Base-by-base conservation (phyloP, 2,329 filamentous ascomycete genomes). In the Cryoendolithus antarcticus region DNA sequence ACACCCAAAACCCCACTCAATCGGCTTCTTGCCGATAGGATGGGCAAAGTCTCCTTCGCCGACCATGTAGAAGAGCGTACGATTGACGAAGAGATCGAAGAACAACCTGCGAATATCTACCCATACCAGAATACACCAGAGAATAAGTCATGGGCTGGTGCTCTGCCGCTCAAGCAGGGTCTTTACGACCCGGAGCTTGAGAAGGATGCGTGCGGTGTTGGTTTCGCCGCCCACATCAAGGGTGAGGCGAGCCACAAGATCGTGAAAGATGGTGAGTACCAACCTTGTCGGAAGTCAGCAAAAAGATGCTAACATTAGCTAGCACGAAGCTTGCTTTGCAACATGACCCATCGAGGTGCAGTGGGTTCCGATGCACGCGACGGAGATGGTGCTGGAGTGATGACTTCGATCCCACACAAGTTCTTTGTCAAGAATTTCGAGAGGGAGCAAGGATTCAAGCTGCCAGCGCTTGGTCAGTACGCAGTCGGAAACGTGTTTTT, bases 401-500 rank as follows among this genome's bases (percentile, higher is more conserved):
- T 98, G 91, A 96, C 89, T 51, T 95, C 88, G 44, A 94, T 98
- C 56, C 91, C 91, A 44, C 89, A 96, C 71, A 86, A 81, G 65
- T 96, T 98, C 71, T 96, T 98, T 63, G 72, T 94, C 61, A 98
- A 96, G 74, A 93, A 96, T 64, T 96, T 96, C 63, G 86, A 85
- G 63, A 82, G 81, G 53, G 86, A 95, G 67, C 82, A 86, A 59
- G 82, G 80, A 60, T 80, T 91, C 59, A 82, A 86, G 64, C 72
- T 98, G 48, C 91, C 91, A 45, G 80, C 82, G 47, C 71, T 80
- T 48, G 91, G 89, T 54, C 86, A 96, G 66, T 98, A 98, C 67
- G 91, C 91, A 44, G 88, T 88, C 55, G 89, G 89, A 55, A 98
- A 98, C 65, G 66, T 98, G 56, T 98, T 98, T 70, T 95, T 98